Conservation (phyloP, 2,329 filamentous ascomycete genomes). For the Trichoderma endophyticum region DNA sequence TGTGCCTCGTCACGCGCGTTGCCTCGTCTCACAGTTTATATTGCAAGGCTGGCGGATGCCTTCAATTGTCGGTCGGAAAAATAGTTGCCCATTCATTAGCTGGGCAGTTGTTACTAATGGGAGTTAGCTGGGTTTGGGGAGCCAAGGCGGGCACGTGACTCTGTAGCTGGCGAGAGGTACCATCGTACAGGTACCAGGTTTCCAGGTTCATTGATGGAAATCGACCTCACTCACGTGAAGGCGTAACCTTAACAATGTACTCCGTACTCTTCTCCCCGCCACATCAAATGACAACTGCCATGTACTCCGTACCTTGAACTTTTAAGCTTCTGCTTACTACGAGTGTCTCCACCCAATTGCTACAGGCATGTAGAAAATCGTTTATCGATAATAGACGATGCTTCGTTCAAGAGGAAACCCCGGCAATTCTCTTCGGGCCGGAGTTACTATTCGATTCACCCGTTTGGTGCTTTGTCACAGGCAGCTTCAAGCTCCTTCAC, state of each 20-base stretch:
- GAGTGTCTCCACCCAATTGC: not conserved
- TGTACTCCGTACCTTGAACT: not conserved
- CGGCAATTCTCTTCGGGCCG: constrained; percentile 8
- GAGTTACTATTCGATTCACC: constrained; percentile 13
- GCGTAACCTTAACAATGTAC: not conserved
- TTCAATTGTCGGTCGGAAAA: constrained; percentile 35
- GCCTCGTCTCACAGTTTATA: constrained; percentile 16
- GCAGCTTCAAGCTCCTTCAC: not conserved
- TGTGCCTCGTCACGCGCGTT: constrained; percentile 13
- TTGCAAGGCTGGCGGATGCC: constrained; percentile 20
- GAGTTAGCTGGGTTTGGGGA: not conserved
- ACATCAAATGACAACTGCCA: not conserved
- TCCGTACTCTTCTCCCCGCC: not conserved
- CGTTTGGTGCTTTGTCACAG: constrained; percentile 4
- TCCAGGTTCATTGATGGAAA: not conserved
- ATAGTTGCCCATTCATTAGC: constrained; percentile 21
- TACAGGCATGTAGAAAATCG: not conserved
- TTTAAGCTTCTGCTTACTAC: not conserved
- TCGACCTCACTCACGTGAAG: not conserved
- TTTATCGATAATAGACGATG: constrained; percentile 15
- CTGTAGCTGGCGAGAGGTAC: not conserved
- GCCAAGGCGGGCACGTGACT: not conserved
- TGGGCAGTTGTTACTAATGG: not conserved
- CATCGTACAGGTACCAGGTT: not conserved
- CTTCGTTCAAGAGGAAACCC: not conserved